phyloP scores from a whole-genome alignment of 805 yeast genomes.

The Wickerhamiella domercqiae region DNA sequence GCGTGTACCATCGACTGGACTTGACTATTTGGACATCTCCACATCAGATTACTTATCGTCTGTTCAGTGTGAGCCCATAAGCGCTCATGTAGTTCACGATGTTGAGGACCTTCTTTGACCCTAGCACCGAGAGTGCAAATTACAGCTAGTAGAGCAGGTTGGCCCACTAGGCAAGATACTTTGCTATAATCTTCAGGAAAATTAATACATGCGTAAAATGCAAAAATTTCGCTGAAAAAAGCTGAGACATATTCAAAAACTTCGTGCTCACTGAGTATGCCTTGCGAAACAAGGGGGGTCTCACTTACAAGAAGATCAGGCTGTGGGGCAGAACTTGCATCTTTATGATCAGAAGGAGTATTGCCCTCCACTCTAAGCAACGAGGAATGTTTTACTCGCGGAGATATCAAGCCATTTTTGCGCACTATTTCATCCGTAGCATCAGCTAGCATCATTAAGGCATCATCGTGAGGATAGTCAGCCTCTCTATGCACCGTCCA shows the following conservation, averaged over 20 bases:
- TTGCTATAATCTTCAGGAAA: slow-evolving; percentile 7
- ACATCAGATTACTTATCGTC: slow-evolving; percentile 4
- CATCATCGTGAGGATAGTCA: no score
- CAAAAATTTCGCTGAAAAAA: slow-evolving; percentile 6
- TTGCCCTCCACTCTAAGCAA: no score
- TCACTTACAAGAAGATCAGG: no score
- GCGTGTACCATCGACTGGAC: slow-evolving; percentile 6
- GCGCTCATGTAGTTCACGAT: slow-evolving; percentile 4
- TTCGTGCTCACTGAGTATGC: slow-evolving; percentile 5
- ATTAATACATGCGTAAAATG: slow-evolving; percentile 5
- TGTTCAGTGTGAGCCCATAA: slow-evolving; percentile 5
- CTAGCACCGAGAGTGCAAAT: slow-evolving; percentile 9
- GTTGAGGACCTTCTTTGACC: no score
- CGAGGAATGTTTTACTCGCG: no score
- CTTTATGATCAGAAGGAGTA: no score
- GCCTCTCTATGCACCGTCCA: no score
- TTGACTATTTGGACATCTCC: slow-evolving; percentile 7
- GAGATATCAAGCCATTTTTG: no score
- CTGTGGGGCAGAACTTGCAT: no score
- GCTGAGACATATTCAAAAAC: slow-evolving; percentile 2
- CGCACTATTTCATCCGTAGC: no score
- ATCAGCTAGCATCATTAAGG: no score
- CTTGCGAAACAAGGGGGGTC: slow-evolving; percentile 5
- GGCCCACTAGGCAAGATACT: slow-evolving; percentile 4
- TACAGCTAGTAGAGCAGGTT: slow-evolving; percentile 8